Evolutionary conservation across 2,329 filamentous ascomycete genomes (phyloP).

Genomic region (Cercospora sp.): DNA sequence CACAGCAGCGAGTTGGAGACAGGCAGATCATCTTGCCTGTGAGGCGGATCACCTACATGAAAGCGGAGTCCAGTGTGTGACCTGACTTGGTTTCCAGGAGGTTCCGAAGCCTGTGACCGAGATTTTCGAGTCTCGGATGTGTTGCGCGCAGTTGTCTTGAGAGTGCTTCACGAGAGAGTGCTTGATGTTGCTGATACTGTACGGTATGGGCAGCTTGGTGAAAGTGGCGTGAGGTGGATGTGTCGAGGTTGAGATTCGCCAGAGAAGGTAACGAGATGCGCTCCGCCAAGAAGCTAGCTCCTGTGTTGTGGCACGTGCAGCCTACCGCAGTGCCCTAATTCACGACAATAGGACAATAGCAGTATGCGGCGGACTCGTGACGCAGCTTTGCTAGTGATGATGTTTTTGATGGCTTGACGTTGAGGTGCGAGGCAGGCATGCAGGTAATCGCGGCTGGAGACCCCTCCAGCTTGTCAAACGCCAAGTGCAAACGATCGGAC

Average conservation of each 20-base stretch:
- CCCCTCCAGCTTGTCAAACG: conserved; percentile 12
- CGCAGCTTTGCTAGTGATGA: neutral
- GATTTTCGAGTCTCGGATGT: neutral
- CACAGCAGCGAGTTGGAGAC: neutral
- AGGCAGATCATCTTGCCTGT: neutral
- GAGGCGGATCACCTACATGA: neutral
- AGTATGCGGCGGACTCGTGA: neutral
- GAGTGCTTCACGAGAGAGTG: neutral
- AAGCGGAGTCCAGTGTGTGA: neutral
- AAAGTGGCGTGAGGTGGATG: neutral
- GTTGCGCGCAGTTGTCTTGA: neutral
- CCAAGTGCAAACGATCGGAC: conserved; percentile 16
- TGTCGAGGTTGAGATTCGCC: conserved; percentile 1
- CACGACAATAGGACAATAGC: neutral
- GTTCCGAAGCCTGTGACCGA: neutral
- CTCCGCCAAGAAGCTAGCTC: conserved; percentile 7
- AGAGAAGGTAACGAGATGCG: conserved; percentile 8
- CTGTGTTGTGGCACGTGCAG: conserved; percentile 14
- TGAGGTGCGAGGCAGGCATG: neutral
- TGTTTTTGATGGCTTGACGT: neutral
- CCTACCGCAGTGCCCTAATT: neutral
- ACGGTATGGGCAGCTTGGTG: neutral
- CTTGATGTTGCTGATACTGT: neutral
- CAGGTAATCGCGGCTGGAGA: conserved; percentile 8
- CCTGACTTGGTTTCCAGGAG: neutral